Base-by-base conservation (phyloP, 2,329 filamentous ascomycete species). In the Gyromitra esculenta region DNA sequence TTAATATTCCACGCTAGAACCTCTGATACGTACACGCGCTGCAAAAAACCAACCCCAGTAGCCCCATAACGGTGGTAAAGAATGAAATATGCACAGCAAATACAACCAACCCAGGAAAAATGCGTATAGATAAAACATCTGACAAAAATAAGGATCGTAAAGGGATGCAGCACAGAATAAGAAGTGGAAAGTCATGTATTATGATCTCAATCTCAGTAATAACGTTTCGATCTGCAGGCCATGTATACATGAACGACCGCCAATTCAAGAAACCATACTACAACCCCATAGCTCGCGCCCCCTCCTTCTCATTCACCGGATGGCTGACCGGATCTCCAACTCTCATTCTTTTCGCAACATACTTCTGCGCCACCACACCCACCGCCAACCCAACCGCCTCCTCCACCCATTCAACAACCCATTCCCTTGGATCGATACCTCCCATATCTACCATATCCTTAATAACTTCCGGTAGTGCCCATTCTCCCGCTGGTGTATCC, bases 371-470 rank as follows among this genome's bases (percentile, higher is more conserved):
- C 2, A 98, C 91, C 6, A 97, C 86, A 18, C 96, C 95, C 0
- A 96, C 89, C 2, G 90, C 89, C 63, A 98, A 85, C 52, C 87
- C 89, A 41, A 99, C 87, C 0, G 90, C 86, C 85, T 98, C 95
- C 85, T 98, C 95, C 60, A 99, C 88, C 96, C 96, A 99, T 84
- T 98, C 96, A 1, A 94, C 92, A 48, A 97, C 92, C 96, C 96
- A 99, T 83, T 99, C 96, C 74, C 96, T 88, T 0, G 96, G 96
- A 82, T 99, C 96, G 1, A 98, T 93, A 8, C 89, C 90, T 15
- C 90, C 90, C 66, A 84, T 86, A 72, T 88, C 85, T 64, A 99
- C 89, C 78, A 98, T 97, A 79, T 95, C 92, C 25, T 89, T 87
- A 81, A 99, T 97, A 82, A 94, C 93, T 37, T 93, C 91, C 0